Percentiles rank a stretch among this genome's conserved stretches.
These are phyloP conservation scores for Neurospora sp. DNA, from an alignment of 2,329 filamentous ascomycete genomes.

Conservation along the genomic window DNA sequence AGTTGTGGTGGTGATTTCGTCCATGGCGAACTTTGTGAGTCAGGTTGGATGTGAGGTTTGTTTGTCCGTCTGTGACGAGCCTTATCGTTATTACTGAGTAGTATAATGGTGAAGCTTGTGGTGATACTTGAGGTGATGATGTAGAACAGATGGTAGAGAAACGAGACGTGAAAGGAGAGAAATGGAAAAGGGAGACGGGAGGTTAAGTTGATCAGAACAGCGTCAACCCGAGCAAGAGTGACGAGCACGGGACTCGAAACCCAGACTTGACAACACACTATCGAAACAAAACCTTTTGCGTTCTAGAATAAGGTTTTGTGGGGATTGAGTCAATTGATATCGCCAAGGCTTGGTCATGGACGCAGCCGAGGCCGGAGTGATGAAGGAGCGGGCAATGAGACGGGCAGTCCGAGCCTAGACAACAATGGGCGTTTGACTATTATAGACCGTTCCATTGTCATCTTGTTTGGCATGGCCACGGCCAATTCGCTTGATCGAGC, in stretches of 20 bases:
- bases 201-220: neutral
- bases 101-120: neutral
- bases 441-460: neutral
- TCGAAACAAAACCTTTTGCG: neutral
- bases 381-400: neutral
- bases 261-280: neutral
- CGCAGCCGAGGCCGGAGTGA: neutral
- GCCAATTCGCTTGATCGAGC: neutral
- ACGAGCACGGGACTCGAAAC: neutral
- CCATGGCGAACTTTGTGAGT: neutral
- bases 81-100: neutral
- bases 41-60: neutral
- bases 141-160: neutral
- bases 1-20: neutral
- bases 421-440: neutral
- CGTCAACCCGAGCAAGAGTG: neutral
- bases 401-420: neutral
- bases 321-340: neutral
- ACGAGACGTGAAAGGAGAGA: neutral
- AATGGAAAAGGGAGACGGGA: neutral
- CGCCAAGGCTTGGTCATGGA: neutral
- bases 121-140: neutral
- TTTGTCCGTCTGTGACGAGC: neutral
- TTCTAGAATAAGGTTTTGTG: neutral
- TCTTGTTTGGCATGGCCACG: neutral